These are phyloP conservation scores for Kwoniella dejecticola DNA, from an alignment of 768 basidiomycete genomes.

Conservation along the genomic window DNA sequence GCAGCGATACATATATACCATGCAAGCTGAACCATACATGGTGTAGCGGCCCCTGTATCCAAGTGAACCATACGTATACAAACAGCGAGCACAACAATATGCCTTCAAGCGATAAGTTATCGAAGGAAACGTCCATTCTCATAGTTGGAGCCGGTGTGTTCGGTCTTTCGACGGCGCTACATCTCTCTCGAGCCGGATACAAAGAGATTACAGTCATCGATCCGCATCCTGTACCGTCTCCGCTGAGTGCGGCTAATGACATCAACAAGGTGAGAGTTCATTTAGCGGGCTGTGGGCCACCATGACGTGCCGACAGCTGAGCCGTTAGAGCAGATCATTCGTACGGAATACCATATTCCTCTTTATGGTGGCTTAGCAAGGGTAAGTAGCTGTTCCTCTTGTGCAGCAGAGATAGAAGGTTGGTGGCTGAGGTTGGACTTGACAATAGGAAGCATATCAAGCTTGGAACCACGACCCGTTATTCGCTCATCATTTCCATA, in stretches of 20 bases:
- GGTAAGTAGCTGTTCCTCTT: background rate
- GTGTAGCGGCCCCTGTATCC: too few species aligned
- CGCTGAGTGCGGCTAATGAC: conserved; percentile 4
- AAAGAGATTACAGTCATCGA: conserved; percentile 6
- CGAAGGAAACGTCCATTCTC: conserved; percentile 6
- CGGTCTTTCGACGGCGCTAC: conserved; percentile 4
- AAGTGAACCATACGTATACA: too few species aligned
- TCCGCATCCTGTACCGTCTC: conserved; percentile 5
- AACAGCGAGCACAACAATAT: background rate
- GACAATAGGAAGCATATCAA: conserved; percentile 2
- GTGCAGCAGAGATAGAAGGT: background rate
- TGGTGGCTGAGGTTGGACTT: too few species aligned
- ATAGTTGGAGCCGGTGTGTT: conserved; percentile 1
- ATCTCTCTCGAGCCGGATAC: background rate
- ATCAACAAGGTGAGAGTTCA: conserved; percentile 8
- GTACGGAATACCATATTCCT: conserved; percentile 4
- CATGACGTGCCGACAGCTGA: background rate
- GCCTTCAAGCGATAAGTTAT: background rate
- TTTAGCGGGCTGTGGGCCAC: too few species aligned
- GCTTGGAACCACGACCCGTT: conserved; percentile 3
- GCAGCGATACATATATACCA: too few species aligned
- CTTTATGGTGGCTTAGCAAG: conserved; percentile 7
- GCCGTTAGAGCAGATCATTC: background rate
- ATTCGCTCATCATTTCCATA: conserved; percentile 9
- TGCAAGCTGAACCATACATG: too few species aligned